Evolutionary conservation across 306 rosid species (phyloP).

Genomic region (Sicyos edulis): DNA sequence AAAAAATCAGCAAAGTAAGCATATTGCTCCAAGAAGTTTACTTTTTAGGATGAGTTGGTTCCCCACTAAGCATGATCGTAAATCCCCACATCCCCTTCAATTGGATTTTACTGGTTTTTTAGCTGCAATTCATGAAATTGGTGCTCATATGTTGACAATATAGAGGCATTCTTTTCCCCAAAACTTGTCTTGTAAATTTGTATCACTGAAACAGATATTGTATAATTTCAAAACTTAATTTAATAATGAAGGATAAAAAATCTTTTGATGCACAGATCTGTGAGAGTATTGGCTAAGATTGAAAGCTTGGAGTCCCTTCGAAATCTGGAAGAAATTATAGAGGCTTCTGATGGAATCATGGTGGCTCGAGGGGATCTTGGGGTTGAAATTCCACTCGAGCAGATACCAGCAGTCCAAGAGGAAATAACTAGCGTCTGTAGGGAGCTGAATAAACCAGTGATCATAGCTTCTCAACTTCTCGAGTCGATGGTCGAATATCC

Average conservation of each 20-base stretch:
- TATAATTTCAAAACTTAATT: neutral
- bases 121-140: neutral
- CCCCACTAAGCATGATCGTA: neutral
- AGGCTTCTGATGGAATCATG: slow-evolving; percentile 89
- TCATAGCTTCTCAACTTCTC: slow-evolving; percentile 91
- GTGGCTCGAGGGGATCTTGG: slow-evolving; percentile 91
- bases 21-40: slow-evolving; percentile 1
- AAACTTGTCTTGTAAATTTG: neutral
- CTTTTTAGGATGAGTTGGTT: slow-evolving; percentile 11
- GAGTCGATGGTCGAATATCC: slow-evolving; percentile 94
- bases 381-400: slow-evolving; percentile 83
- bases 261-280: slow-evolving; percentile 40
- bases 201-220: neutral
- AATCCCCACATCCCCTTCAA: neutral
- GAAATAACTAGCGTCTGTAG: slow-evolving; percentile 55
- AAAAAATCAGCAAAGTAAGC: slow-evolving; percentile 63
- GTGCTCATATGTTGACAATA: too few species aligned
- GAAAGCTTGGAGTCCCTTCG: slow-evolving; percentile 81
- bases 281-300: slow-evolving; percentile 70
- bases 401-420: slow-evolving; percentile 75
- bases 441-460: slow-evolving; percentile 81
- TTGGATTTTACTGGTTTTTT: too few species aligned
- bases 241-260: neutral
- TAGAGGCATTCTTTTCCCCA: too few species aligned
- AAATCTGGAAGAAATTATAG: slow-evolving; percentile 59